Conservation (phyloP, 1,139 yeast genomes). For the Nakaseomyces bracarensis region DNA sequence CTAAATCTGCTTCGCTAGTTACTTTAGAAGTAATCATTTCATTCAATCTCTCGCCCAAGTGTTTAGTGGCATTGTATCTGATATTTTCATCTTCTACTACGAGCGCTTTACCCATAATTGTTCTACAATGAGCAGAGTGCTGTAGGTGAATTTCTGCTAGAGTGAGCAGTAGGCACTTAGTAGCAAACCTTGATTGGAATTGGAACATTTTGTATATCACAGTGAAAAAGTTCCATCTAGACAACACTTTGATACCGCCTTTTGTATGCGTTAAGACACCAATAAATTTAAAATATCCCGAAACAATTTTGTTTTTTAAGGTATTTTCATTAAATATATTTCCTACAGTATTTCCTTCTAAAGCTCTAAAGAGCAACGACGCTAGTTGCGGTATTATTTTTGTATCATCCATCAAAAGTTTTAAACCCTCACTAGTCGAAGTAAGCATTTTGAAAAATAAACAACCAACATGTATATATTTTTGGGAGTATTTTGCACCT, state of each 20-base stretch:
- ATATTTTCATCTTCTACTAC: slow-evolving; percentile 47
- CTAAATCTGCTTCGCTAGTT: slow-evolving; percentile 11
- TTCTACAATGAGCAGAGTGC: slow-evolving; percentile 59
- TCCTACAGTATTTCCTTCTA: slow-evolving; percentile 47
- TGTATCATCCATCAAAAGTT: slow-evolving; percentile 53
- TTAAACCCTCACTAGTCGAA: slow-evolving; percentile 55
- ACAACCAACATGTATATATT: slow-evolving; percentile 64
- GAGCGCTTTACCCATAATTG: slow-evolving; percentile 57
- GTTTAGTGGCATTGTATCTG: slow-evolving; percentile 48
- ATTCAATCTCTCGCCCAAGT: slow-evolving; percentile 36
- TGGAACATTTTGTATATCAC: slow-evolving; percentile 67
- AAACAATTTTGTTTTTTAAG: slow-evolving; percentile 55
- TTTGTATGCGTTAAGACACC: slow-evolving; percentile 58
- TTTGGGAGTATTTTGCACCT: slow-evolving; percentile 41
- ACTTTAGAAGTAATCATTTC: slow-evolving; percentile 10
- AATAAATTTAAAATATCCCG: slow-evolving; percentile 70
- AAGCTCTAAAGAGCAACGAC: slow-evolving; percentile 70
- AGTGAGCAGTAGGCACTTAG: slow-evolving; percentile 49
- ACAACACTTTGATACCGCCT: slow-evolving; percentile 59
- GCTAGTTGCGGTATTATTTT: slow-evolving; percentile 80
- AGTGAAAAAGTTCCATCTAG: slow-evolving; percentile 78
- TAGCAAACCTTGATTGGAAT: slow-evolving; percentile 42
- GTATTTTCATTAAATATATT: slow-evolving; percentile 61
- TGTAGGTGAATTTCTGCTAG: slow-evolving; percentile 56
- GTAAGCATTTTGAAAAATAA: slow-evolving; percentile 62